Percentiles rank a stretch among this genome's conserved stretches.
Evolutionary conservation across 1,139 yeast genomes (phyloP).

Genomic region (Hemisphaericaspora lyxosophila): DNA sequence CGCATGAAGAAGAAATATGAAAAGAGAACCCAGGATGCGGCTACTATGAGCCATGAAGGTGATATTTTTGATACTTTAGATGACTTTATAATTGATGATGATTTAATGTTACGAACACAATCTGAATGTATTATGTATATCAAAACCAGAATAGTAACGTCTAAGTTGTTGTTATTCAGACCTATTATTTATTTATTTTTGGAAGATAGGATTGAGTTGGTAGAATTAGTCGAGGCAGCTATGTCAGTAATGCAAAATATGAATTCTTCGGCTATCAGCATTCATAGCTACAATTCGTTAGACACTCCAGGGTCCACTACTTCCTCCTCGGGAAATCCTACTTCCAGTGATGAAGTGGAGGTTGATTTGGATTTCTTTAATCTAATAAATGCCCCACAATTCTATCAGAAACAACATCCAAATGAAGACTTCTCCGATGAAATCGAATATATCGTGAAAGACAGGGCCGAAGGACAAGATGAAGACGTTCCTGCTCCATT

Average conservation of each 20-base stretch:
- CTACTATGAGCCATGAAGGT: constrained; percentile 9
- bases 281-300: constrained; percentile 6
- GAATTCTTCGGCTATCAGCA: constrained; percentile 1
- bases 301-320: constrained; percentile 12
- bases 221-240: constrained; percentile 27
- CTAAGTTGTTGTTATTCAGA: constrained; percentile 35
- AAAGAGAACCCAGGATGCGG: constrained; percentile 14
- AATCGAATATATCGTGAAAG: constrained; percentile 17
- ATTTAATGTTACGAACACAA: constrained; percentile 34
- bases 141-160: constrained; percentile 36
- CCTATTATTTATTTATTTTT: constrained; percentile 37
- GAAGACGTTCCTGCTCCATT: constrained; percentile 16
- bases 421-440: constrained; percentile 37
- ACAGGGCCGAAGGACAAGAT: constrained; percentile 12
- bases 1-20: constrained; percentile 28
- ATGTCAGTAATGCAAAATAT: constrained; percentile 17
- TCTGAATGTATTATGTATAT: constrained; percentile 42
- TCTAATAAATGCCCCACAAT: constrained; percentile 29
- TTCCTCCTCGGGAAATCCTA: constrained; percentile 3
- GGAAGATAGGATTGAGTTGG: constrained; percentile 29
- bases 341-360: constrained; percentile 13
- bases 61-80: constrained; percentile 27
- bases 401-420: constrained; percentile 28
- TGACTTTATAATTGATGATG: constrained; percentile 38
- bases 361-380: constrained; percentile 25